Evolutionary conservation across 2,329 filamentous ascomycete genomes (phyloP), one percentile per base, ranked within the genome.

Genomic region (Beauveria sp.): DNA sequence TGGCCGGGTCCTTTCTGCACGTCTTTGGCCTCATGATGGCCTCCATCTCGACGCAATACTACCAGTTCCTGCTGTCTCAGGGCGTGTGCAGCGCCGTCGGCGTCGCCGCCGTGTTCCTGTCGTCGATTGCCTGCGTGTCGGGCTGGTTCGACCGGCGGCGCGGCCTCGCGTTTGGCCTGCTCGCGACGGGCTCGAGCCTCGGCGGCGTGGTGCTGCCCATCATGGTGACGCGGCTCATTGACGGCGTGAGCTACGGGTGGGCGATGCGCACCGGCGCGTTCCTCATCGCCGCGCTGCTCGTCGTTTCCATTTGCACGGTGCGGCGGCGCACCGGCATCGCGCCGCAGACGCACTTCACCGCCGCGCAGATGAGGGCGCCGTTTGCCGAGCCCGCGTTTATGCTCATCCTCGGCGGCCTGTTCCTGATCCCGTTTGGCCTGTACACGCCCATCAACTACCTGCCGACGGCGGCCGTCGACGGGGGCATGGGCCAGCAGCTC

Each of bases 181-280:
- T 58, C 37, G 61, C 52, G 22, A 64, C 67, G 8, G 72, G 71
- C 1, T 69, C 70, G 1, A 67, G 63, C 16, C 55, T 74, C 6
- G 72, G 73, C 44, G 71, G 72, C 5, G 68, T 73, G 34, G 61
- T 75, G 34, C 68, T 73, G 46, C 73, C 73, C 9, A 70, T 75
- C 51, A 70, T 74, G 63, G 59, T 74, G 1, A 66, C 64, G 8
- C 65, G 66, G 4, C 53, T 74, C 2, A 72, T 72, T 46, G 60
- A 58, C 18, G 37, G 57, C 0, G 63, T 73, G 18, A 69, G 70
- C 3, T 74, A 68, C 43, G 63, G 62, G 2, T 74, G 71, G 71
- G 63, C 71, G 8, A 69, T 74, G 65, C 66, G 72, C 16, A 68
- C 65, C 10, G 64, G 62, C 6, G 71, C 69, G 4, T 72, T 73